Evolutionary conservation across 176 grass and related monocot genomes (phyloP).

Genomic region (Ampelocalamus luodianensis): DNA sequence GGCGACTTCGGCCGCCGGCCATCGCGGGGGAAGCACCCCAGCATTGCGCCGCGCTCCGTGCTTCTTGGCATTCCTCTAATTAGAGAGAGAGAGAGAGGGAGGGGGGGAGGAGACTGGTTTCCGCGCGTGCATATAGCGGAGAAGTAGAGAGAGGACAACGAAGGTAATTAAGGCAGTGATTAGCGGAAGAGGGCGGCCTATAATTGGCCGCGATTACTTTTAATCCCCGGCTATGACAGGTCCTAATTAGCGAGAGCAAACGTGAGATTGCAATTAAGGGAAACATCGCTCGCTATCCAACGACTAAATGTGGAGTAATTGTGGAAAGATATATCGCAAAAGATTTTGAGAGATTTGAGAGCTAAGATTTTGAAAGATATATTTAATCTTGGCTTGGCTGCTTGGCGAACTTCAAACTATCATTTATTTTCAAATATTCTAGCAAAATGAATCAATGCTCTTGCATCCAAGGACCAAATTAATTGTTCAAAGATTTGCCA

Average conservation of each 20-base stretch:
- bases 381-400: background rate
- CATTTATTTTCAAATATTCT: background rate
- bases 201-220: conserved; percentile 35
- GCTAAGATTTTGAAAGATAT: background rate
- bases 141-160: background rate
- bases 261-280: background rate
- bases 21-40: conserved; percentile 59
- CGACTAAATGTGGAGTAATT: background rate
- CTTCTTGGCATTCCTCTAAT: background rate
- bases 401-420: background rate
- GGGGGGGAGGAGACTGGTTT: conserved; percentile 30
- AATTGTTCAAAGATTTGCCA: background rate
- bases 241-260: conserved; percentile 10
- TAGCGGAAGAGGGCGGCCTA: background rate
- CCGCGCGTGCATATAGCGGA: conserved; percentile 34
- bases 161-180: conserved; percentile 3
- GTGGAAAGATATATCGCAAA: background rate
- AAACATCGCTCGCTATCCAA: background rate
- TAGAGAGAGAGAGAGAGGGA: background rate
- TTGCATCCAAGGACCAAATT: background rate
- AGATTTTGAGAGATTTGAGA: background rate
- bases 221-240: background rate
- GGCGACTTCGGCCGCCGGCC: conserved; percentile 33
- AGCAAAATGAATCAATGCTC: background rate
- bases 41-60: conserved; percentile 53